Percentiles rank a stretch among this genome's conserved stretches.
These are phyloP conservation scores for Ophiostoma montium DNA, from an alignment of 2,329 filamentous ascomycete genomes.

Conservation along the genomic window DNA sequence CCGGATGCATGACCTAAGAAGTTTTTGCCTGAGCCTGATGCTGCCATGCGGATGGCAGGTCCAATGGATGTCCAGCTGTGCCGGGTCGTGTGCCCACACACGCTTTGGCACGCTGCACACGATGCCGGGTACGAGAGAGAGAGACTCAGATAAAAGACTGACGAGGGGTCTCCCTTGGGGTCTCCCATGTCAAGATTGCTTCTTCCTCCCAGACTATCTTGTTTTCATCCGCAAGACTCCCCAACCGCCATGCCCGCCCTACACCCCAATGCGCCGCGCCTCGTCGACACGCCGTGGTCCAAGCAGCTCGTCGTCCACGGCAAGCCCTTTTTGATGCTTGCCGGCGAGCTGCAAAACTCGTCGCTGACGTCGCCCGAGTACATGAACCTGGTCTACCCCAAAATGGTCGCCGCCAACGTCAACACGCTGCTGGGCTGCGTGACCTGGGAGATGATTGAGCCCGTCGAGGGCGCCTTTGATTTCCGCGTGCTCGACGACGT, in stretches of 20 bases:
- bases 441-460: constrained; percentile 21
- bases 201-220: no score
- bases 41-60: no score
- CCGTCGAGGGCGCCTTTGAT: constrained; percentile 17
- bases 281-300: not conserved
- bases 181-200: no score
- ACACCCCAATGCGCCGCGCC: not conserved
- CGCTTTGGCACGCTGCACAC: no score
- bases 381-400: constrained; percentile 16
- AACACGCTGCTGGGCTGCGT: constrained; percentile 20
- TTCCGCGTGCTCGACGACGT: constrained; percentile 17
- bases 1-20: no score
- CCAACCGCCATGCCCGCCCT: not conserved
- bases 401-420: constrained; percentile 15
- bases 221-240: not conserved
- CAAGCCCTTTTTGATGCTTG: constrained; percentile 20
- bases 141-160: no score
- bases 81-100: no score
- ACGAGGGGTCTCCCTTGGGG: no score
- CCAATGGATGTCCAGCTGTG: no score
- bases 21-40: no score
- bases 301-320: constrained; percentile 20
- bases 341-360: constrained; percentile 20
- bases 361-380: constrained; percentile 17
- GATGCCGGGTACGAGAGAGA: no score